Conservation (phyloP, 2,329 filamentous ascomycete genomes). For the Eutypa lata region DNA sequence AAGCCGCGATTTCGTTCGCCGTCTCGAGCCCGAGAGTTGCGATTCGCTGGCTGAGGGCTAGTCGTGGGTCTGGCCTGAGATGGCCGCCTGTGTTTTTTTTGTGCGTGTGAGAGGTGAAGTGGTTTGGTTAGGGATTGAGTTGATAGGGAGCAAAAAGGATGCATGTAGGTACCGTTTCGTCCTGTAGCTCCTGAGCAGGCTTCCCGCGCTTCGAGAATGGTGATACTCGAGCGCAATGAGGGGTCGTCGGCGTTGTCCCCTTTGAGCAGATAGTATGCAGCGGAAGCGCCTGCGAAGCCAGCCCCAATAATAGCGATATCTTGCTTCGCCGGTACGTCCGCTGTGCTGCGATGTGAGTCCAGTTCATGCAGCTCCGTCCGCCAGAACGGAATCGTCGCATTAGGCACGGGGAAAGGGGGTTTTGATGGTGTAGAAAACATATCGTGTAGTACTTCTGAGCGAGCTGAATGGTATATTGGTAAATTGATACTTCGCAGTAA, state of each 20-base stretch:
- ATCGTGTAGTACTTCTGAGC: no score
- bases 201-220: conserved; percentile 26
- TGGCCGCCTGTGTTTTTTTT: conserved; percentile 18
- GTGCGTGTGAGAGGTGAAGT: no score
- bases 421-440: no score
- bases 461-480: no score
- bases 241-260: conserved; percentile 14
- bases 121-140: no score
- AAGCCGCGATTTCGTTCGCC: conserved; percentile 26
- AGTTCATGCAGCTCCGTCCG: conserved; percentile 50
- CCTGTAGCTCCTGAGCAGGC: conserved; percentile 27
- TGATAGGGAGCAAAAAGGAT: not conserved
- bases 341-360: conserved; percentile 47
- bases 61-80: conserved; percentile 20
- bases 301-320: conserved; percentile 53
- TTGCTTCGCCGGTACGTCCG: conserved; percentile 41
- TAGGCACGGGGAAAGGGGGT: conserved; percentile 18
- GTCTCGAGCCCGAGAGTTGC: conserved; percentile 15
- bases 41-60: conserved; percentile 17
- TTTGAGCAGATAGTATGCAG: conserved; percentile 43
- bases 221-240: conserved; percentile 14
- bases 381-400: conserved; percentile 49
- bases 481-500: no score
- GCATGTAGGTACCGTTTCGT: conserved; percentile 16
- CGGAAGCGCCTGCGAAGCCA: conserved; percentile 49